Evolutionary conservation across 768 basidiomycete genomes (phyloP).

Genomic region (Postia placenta): DNA sequence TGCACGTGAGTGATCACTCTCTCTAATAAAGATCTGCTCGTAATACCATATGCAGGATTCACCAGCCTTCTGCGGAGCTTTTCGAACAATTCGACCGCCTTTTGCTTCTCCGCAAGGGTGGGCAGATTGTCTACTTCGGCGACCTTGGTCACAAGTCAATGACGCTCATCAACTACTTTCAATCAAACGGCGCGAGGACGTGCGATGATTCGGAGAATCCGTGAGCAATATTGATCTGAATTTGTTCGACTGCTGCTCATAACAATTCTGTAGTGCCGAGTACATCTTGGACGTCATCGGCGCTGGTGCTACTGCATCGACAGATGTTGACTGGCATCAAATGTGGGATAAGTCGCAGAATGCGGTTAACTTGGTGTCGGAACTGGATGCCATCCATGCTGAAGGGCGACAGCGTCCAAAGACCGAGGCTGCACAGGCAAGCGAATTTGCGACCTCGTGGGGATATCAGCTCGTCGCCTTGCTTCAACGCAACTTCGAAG

Average conservation of each 20-base stretch:
- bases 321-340: slow-evolving; percentile 43
- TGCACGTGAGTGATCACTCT: slow-evolving; percentile 45
- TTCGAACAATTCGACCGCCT: slow-evolving; percentile 83
- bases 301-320: slow-evolving; percentile 44
- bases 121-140: slow-evolving; percentile 62
- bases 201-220: slow-evolving; percentile 72
- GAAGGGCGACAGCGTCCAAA: slow-evolving; percentile 28
- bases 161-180: slow-evolving; percentile 69
- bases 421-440: slow-evolving; percentile 17
- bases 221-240: slow-evolving; percentile 13
- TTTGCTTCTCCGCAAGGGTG: slow-evolving; percentile 72
- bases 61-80: slow-evolving; percentile 76
- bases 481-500: slow-evolving; percentile 24
- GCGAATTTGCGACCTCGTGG: slow-evolving; percentile 35
- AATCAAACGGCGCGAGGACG: slow-evolving; percentile 52
- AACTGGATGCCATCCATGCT: slow-evolving; percentile 38
- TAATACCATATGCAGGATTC: slow-evolving; percentile 21
- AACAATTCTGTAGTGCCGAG: slow-evolving; percentile 28
- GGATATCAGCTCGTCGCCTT: slow-evolving; percentile 30
- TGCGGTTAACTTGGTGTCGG: slow-evolving; percentile 27
- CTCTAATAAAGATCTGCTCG: neutral
- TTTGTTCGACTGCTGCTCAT: neutral
- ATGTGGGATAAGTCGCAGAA: slow-evolving; percentile 42
- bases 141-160: slow-evolving; percentile 59
- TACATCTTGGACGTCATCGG: slow-evolving; percentile 51